phyloP scores from a whole-genome alignment of 345 rosid species.

The Aquilaria malaccensis region DNA sequence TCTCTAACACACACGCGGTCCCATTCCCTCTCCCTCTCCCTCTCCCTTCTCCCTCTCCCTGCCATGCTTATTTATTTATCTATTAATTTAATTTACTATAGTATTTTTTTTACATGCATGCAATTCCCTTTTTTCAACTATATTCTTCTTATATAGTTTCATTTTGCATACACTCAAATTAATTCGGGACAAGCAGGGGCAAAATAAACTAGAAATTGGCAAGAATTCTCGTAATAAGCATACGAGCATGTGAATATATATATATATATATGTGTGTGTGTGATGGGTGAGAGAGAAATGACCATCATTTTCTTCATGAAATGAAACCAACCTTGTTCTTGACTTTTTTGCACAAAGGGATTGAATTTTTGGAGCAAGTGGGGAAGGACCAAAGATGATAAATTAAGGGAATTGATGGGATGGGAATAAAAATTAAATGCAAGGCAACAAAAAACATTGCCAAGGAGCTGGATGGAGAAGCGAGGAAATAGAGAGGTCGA shows the following conservation, averaged over 20 bases:
- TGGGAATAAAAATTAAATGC: conserved; percentile 16
- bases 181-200: conserved; percentile 3
- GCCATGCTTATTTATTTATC: too few relatives aligned
- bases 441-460: conserved; percentile 25
- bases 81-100: too few relatives aligned
- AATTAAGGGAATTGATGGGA: conserved; percentile 11
- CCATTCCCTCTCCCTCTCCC: not conserved
- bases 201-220: too few relatives aligned
- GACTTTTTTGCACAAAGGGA: not conserved
- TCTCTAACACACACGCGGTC: conserved; percentile 20
- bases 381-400: conserved; percentile 13
- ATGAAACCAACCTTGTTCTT: conserved; percentile 4
- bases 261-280: too few relatives aligned
- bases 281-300: not conserved
- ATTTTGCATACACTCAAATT: not conserved
- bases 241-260: too few relatives aligned
- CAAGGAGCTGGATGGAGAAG: too few relatives aligned
- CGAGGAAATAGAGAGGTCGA: conserved; percentile 27
- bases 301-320: not conserved
- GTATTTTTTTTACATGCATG: too few relatives aligned
- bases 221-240: not conserved
- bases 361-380: conserved; percentile 12
- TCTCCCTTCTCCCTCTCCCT: not conserved
- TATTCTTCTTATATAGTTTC: too few relatives aligned
- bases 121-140: too few relatives aligned